phyloP scores from a whole-genome alignment of 352 stramenopile genomes.

The Phytophthora pini region DNA sequence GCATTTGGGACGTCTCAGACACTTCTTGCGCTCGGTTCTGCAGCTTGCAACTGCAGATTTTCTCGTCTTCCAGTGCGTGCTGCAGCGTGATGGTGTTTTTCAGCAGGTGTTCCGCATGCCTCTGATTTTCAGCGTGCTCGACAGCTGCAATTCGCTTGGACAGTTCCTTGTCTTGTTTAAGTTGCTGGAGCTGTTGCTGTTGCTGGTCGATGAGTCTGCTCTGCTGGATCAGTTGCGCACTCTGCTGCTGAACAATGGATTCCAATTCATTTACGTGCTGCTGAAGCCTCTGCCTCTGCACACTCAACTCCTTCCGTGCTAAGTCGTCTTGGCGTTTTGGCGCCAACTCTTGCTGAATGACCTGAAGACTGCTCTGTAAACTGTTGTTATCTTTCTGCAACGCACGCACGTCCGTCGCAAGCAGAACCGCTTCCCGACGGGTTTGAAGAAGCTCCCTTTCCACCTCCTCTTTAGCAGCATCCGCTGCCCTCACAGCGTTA shows the following conservation, averaged over 20 bases:
- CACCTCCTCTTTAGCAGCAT: no score
- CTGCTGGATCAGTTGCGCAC: conserved; percentile 24
- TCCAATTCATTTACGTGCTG: conserved; percentile 13
- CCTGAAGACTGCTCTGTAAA: conserved; percentile 5
- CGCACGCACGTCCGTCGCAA: background rate
- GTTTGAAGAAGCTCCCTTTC: conserved; percentile 19
- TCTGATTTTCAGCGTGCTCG: conserved; percentile 32
- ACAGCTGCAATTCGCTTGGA: conserved; percentile 3
- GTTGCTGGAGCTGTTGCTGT: conserved; percentile 33
- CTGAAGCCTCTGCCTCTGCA: conserved; percentile 12
- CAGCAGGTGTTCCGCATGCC: conserved; percentile 42
- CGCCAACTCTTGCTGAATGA: conserved; percentile 23
- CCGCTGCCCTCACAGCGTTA: background rate
- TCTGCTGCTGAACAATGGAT: conserved; percentile 12
- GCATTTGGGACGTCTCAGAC: conserved; percentile 23
- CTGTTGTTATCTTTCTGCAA: conserved; percentile 17
- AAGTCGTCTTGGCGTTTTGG: conserved; percentile 9
- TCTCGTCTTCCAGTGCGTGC: conserved; percentile 18
- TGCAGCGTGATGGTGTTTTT: conserved; percentile 37
- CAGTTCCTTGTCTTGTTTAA: conserved; percentile 17
- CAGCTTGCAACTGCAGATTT: background rate
- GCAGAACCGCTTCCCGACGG: background rate
- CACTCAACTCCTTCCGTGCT: conserved; percentile 7
- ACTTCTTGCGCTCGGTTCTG: conserved; percentile 12
- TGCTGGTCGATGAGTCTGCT: conserved; percentile 30